Evolutionary conservation across 2,329 filamentous ascomycete species (phyloP), one percentile per base, ranked within the genome.

Genomic region (Xylaria sp.): DNA sequence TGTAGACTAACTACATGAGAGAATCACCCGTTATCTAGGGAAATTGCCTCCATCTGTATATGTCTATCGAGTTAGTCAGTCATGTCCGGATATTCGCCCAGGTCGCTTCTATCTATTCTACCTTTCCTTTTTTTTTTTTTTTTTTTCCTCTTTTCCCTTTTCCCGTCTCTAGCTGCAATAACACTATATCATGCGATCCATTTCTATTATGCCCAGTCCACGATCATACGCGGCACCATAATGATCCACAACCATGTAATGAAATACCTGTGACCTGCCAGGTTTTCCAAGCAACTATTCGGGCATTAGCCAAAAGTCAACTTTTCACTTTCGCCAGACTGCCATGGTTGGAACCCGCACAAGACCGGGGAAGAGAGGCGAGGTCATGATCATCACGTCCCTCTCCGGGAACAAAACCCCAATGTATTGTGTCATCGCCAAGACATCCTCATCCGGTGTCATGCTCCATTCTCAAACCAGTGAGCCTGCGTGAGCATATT

Each of bases 241-340:
- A 25, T n/a, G 40, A 32, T 63, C 54, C 37, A 40, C 10, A 35
- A 35, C 53, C 47, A 35, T 23, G 21, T 50, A 29, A 51, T 42
- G 32, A 42, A 40, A 60, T n/a, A 60, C 13, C 54, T 40, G 44
- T 21, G 21, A n/a, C 35, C 54, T 13, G 29, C 10, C 12, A 50
- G 18, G 42, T 57, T 37, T 25, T 64, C 57, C 60, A 68, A 64
- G 60, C 55, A 60, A 51, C 16, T 48, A 27, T 50, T 65, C 40
- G 35, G 32, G 55, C 55, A 42, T 32, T 23, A 50, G 48, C 55
- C 61, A 64, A 60, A 55, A 60, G 48, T 27, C 16, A 32, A 40
- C 40, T 47, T n/a, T 18, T 18, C 29, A 23, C 29, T 27, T 53
- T 50, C 18, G 8, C 10, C 32, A 23, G 21, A 23, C 9, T 5